Evolutionary conservation across 768 basidiomycete species (phyloP).

Genomic region (Russula sp.): DNA sequence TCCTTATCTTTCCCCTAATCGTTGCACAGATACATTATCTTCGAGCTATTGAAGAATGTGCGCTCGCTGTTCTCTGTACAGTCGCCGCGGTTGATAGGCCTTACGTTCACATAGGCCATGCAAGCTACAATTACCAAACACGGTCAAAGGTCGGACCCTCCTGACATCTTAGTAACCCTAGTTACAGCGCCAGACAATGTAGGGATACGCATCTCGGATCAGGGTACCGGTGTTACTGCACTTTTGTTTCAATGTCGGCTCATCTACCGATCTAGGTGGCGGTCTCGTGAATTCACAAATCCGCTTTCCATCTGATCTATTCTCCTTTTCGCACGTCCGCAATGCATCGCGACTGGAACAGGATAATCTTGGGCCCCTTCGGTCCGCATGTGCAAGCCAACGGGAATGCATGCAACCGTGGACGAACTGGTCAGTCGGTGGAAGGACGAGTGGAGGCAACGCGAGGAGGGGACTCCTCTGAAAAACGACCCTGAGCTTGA

Average conservation of each 20-base stretch:
- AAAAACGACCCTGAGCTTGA: slow-evolving; percentile 43
- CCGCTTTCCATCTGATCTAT: slow-evolving; percentile 68
- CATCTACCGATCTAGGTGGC: slow-evolving; percentile 50
- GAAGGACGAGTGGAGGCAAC: slow-evolving; percentile 37
- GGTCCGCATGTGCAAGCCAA: slow-evolving; percentile 56
- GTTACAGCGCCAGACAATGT: slow-evolving; percentile 71
- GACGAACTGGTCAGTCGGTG: slow-evolving; percentile 67
- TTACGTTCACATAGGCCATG: slow-evolving; percentile 53
- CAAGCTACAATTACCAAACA: slow-evolving; percentile 61
- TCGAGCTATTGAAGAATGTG: slow-evolving; percentile 89
- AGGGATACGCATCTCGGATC: slow-evolving; percentile 84
- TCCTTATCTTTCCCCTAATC: neutral
- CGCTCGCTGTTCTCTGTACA: slow-evolving; percentile 32
- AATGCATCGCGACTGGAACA: slow-evolving; percentile 68
- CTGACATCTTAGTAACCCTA: slow-evolving; percentile 73
- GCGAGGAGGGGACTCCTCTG: slow-evolving; percentile 32
- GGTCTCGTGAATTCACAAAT: slow-evolving; percentile 59
- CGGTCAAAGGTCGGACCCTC: slow-evolving; percentile 42
- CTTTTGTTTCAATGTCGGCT: slow-evolving; percentile 11
- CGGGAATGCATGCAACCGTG: slow-evolving; percentile 73
- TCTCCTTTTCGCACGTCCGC: slow-evolving; percentile 85
- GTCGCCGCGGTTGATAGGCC: neutral
- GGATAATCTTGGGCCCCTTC: slow-evolving; percentile 64
- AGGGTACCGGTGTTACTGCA: slow-evolving; percentile 50
- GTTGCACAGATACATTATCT: slow-evolving; percentile 67